Conservation (phyloP, 768 basidiomycete genomes). For the Dioszegia crocea region DNA sequence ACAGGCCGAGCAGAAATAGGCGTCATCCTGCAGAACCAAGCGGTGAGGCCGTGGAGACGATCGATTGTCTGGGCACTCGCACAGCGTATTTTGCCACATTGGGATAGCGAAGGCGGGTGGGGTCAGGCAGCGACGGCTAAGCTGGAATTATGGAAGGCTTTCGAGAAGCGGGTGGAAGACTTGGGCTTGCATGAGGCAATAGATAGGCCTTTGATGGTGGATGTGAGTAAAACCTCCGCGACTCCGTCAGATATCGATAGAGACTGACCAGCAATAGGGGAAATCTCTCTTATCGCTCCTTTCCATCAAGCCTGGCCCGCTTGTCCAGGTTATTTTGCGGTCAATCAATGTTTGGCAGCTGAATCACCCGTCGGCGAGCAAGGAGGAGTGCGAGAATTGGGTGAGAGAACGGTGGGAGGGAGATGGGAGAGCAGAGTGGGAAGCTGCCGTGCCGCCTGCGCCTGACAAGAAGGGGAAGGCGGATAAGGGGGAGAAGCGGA, state of each 20-base stretch:
- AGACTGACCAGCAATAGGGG: too few relatives aligned
- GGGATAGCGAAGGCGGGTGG: slow-evolving; percentile 6
- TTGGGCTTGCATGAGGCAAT: slow-evolving; percentile 61
- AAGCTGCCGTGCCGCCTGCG: slow-evolving; percentile 9
- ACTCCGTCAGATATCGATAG: neutral
- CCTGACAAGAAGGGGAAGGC: slow-evolving; percentile 9
- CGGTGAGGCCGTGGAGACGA: slow-evolving; percentile 32
- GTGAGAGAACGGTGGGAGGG: slow-evolving; percentile 49
- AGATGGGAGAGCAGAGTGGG: slow-evolving; percentile 27
- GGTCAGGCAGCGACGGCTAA: slow-evolving; percentile 56
- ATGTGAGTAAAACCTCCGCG: slow-evolving; percentile 58
- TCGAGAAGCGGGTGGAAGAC: slow-evolving; percentile 61
- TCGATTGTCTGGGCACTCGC: slow-evolving; percentile 16
- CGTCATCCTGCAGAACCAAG: slow-evolving; percentile 46
- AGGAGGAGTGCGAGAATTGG: slow-evolving; percentile 69
- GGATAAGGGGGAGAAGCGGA: slow-evolving; percentile 8
- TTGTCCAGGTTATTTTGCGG: slow-evolving; percentile 64
- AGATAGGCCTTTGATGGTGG: slow-evolving; percentile 69
- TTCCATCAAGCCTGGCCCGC: slow-evolving; percentile 61
- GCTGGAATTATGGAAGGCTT: slow-evolving; percentile 63
- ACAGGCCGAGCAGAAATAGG: slow-evolving; percentile 48
- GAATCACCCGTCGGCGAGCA: slow-evolving; percentile 63
- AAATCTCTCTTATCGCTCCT: slow-evolving; percentile 61
- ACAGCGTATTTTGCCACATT: slow-evolving; percentile 20
- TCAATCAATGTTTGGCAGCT: slow-evolving; percentile 81